Evolutionary conservation across 1,284 basidiomycete species (phyloP).

Genomic region (Cryptococcus sp.): DNA sequence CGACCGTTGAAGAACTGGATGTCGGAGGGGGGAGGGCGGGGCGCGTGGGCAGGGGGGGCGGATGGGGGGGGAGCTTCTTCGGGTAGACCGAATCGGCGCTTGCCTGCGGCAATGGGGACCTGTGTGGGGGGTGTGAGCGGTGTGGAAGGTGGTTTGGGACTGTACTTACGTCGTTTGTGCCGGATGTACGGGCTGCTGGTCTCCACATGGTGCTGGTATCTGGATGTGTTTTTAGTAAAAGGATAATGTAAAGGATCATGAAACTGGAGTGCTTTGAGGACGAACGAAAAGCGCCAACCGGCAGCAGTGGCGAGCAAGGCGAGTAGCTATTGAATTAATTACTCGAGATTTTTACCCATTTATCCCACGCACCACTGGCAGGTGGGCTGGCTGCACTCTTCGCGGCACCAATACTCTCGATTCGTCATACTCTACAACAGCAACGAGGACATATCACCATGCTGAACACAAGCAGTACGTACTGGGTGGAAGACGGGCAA

Average conservation of each 20-base stretch:
- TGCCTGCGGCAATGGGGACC: slow-evolving; percentile 58
- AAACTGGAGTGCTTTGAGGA: not conserved
- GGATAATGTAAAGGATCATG: not conserved
- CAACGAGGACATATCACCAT: slow-evolving; percentile 11
- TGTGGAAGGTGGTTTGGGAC: not conserved
- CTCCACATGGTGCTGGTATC: slow-evolving; percentile 65
- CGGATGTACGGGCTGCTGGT: slow-evolving; percentile 60
- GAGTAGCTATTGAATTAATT: slow-evolving; percentile 5
- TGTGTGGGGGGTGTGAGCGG: slow-evolving; percentile 13
- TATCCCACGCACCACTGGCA: not conserved
- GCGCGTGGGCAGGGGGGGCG: slow-evolving; percentile 54
- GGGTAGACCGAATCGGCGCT: slow-evolving; percentile 82
- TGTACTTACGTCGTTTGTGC: slow-evolving; percentile 52
- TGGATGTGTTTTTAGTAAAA: not conserved
- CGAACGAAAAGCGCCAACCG: not conserved
- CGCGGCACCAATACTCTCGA: not conserved
- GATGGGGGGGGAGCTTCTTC: slow-evolving; percentile 58
- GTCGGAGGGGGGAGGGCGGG: slow-evolving; percentile 37
- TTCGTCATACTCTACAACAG: not conserved
- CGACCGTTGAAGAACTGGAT: slow-evolving; percentile 48
- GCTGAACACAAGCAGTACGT: slow-evolving; percentile 20
- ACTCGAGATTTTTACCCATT: slow-evolving; percentile 5
- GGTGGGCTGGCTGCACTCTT: not conserved
- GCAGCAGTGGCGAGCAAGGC: not conserved
- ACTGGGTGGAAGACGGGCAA: too few species aligned